Percentiles rank a stretch among this genome's conserved stretches.
These are phyloP conservation scores for Auriscalpium microsporum DNA, from an alignment of 768 basidiomycete genomes.

Conservation along the genomic window DNA sequence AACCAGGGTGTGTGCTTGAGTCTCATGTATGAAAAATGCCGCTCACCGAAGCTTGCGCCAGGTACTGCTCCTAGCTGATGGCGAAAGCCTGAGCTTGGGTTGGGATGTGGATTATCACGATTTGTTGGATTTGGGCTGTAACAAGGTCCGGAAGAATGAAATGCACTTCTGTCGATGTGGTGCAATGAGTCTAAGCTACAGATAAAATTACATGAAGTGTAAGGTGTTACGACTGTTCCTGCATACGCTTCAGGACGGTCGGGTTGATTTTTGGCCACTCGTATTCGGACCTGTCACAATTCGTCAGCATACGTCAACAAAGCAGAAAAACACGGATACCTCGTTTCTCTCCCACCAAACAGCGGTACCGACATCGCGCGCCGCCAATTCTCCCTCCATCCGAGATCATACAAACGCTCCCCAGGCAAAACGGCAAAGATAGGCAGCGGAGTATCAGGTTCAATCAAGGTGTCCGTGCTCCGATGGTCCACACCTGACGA, in stretches of 20 bases:
- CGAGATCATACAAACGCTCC: conserved; percentile 15
- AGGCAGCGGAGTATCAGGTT: background rate
- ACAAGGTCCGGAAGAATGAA: background rate
- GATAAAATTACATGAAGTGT: background rate
- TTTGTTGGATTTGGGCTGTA: background rate
- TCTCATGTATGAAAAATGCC: background rate
- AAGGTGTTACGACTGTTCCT: background rate
- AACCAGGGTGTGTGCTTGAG: conserved; percentile 35
- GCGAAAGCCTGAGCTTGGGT: too few relatives aligned
- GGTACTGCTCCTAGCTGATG: conserved; percentile 1
- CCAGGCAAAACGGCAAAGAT: conserved; percentile 3
- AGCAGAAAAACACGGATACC: conserved; percentile 1
- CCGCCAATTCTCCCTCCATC: conserved; percentile 15
- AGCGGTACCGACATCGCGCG: conserved; percentile 4
- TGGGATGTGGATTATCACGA: background rate
- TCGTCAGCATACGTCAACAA: background rate
- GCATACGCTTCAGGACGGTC: conserved; percentile 8
- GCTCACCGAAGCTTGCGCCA: background rate
- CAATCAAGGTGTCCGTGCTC: background rate
- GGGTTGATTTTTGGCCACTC: conserved; percentile 16
- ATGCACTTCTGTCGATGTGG: background rate
- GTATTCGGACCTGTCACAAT: conserved; percentile 1
- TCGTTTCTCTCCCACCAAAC: background rate
- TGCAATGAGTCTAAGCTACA: too few relatives aligned
- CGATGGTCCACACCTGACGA: conserved; percentile 3